A percentile compares a stretch with the other conserved stretches of the same genome.
Conservation (phyloP, 495 filamentous ascomycete genomes). For the Viridothelium virens region DNA sequence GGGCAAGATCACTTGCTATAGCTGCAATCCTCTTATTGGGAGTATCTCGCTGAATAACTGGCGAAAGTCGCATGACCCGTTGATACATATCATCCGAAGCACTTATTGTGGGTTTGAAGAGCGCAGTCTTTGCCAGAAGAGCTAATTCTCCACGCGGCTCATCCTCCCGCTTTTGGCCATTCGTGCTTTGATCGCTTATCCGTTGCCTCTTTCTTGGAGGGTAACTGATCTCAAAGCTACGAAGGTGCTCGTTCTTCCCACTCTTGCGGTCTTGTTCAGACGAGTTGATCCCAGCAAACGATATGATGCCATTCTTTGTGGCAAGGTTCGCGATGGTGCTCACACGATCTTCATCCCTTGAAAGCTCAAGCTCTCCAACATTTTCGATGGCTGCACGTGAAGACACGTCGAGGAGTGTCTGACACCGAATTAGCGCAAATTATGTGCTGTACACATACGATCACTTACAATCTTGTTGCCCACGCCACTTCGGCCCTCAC, state of each 20-base stretch:
- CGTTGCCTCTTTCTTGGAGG: conserved; percentile 36
- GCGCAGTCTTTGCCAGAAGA: conserved; percentile 36
- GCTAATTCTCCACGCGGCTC: conserved; percentile 37
- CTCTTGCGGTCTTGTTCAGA: conserved; percentile 57
- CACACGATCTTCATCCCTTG: conserved; percentile 84
- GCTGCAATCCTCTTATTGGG: conserved; percentile 55
- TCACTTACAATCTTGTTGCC: conserved; percentile 76
- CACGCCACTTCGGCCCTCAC: conserved; percentile 75
- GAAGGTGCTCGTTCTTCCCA: conserved; percentile 80
- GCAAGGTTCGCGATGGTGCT: conserved; percentile 60
- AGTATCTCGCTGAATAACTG: conserved; percentile 41
- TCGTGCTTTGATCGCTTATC: conserved; percentile 18
- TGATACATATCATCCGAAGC: conserved; percentile 65
- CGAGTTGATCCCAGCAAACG: conserved; percentile 85
- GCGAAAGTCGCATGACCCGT: conserved; percentile 64
- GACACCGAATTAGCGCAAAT: background rate
- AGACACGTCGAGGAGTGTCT: conserved; percentile 65
- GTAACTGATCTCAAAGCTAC: conserved; percentile 61
- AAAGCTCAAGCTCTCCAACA: conserved; percentile 69
- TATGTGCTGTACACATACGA: background rate
- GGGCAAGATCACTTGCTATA: conserved; percentile 64
- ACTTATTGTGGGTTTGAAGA: conserved; percentile 51
- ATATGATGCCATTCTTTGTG: conserved; percentile 47
- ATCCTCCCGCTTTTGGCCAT: conserved; percentile 22
- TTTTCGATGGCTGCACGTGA: conserved; percentile 53